These are phyloP conservation scores for Coemansia asiatica DNA, from an alignment of 192 early-diverging fungal genomes.

Conservation along the genomic window DNA sequence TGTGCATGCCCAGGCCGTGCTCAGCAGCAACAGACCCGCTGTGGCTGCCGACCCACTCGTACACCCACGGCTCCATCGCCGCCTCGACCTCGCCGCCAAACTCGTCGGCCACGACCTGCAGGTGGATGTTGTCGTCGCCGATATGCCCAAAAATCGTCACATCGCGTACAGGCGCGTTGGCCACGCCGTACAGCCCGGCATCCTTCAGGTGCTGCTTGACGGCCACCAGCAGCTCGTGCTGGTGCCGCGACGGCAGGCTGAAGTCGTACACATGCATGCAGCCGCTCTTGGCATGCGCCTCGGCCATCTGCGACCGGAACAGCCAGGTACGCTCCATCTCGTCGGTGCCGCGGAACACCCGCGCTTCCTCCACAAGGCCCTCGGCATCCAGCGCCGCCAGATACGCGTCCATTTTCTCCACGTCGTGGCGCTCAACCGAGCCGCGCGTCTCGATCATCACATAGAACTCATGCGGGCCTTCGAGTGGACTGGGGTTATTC, in stretches of 20 bases:
- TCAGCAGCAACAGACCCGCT: constrained; percentile 78
- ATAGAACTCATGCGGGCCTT: constrained; percentile 29
- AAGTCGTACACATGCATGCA: constrained; percentile 55
- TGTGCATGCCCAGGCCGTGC: constrained; percentile 83
- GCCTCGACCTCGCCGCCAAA: constrained; percentile 64
- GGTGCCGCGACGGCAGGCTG: constrained; percentile 42
- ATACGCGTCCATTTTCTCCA: constrained; percentile 63
- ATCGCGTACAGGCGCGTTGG: constrained; percentile 57
- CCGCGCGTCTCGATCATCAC: constrained; percentile 94
- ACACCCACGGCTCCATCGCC: constrained; percentile 86
- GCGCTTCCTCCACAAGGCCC: constrained; percentile 17
- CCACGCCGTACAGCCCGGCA: constrained; percentile 37
- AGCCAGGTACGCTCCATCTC: constrained; percentile 41
- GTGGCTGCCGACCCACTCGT: constrained; percentile 74
- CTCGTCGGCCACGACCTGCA: constrained; percentile 75
- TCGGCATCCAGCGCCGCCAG: constrained; percentile 21
- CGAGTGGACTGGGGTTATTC: constrained; percentile 23
- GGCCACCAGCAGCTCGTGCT: constrained; percentile 36
- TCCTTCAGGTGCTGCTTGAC: constrained; percentile 27
- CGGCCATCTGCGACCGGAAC: constrained; percentile 53
- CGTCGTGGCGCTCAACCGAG: constrained; percentile 85
- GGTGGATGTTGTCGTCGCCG: constrained; percentile 95
- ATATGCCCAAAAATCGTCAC: constrained; percentile 95
- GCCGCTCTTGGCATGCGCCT: constrained; percentile 46
- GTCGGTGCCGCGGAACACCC: constrained; percentile 20